Evolutionary conservation across 441 rosid species (phyloP).

Genomic region (Eutrema salsugineum): DNA sequence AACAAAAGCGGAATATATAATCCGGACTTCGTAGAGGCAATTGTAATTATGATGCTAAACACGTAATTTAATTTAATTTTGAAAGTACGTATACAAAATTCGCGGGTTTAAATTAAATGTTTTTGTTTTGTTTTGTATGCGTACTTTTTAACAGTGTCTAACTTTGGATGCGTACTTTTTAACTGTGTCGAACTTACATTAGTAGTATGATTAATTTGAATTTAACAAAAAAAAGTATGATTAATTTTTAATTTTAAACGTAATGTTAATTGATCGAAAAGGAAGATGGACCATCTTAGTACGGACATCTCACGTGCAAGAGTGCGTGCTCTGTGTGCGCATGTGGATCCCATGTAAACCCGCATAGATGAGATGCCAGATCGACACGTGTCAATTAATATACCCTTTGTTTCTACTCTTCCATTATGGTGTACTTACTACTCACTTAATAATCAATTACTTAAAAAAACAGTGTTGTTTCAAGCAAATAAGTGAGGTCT

Average conservation of each 20-base stretch:
- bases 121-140: too few species aligned
- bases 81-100: too few species aligned
- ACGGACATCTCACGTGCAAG: slow-evolving; percentile 36
- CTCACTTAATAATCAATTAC: neutral
- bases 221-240: too few species aligned
- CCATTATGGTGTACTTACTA: neutral
- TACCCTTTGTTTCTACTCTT: too few species aligned
- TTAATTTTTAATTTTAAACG: too few species aligned
- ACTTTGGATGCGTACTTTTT: neutral
- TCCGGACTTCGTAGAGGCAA: neutral
- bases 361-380: neutral
- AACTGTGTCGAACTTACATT: neutral
- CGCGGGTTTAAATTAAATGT: too few species aligned
- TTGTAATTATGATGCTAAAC: neutral
- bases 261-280: neutral
- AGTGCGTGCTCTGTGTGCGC: slow-evolving; percentile 20
- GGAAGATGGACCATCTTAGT: slow-evolving; percentile 16
- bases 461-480: neutral
- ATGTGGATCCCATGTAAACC: slow-evolving; percentile 21
- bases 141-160: too few species aligned
- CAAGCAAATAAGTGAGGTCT: slow-evolving; percentile 12
- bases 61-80: neutral
- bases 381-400: slow-evolving; percentile 3
- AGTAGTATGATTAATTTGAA: too few species aligned
- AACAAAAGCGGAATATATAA: neutral